phyloP scores from a whole-genome alignment of 441 rosid species.

The Pelargonium fulgidum region DNA sequence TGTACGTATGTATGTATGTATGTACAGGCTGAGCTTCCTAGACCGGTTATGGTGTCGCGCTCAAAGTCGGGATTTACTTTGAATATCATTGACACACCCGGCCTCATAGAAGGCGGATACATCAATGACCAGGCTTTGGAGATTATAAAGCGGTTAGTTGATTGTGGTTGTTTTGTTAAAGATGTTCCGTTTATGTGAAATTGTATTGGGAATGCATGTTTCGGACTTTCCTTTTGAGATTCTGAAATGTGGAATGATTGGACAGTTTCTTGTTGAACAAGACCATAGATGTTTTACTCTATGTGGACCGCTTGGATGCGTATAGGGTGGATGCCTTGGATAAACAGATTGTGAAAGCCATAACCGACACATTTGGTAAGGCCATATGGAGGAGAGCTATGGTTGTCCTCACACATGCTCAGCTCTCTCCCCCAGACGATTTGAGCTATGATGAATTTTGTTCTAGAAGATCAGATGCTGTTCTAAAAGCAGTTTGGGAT shows the following conservation, averaged over 20 bases:
- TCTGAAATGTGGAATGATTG: constrained; percentile 3
- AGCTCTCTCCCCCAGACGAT: constrained; percentile 51
- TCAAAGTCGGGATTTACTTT: constrained; percentile 45
- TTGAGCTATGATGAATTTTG: constrained; percentile 40
- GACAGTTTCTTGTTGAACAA: constrained; percentile 42
- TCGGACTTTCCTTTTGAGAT: neutral
- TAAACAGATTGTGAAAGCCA: constrained; percentile 37
- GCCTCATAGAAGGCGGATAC: constrained; percentile 54
- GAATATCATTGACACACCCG: constrained; percentile 46
- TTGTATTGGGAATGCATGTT: neutral
- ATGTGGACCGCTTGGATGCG: constrained; percentile 48
- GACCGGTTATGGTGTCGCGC: constrained; percentile 50
- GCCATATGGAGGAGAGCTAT: constrained; percentile 48
- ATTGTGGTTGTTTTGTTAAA: neutral
- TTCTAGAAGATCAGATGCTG: constrained; percentile 41
- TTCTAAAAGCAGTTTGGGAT: constrained; percentile 34
- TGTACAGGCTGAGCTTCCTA: constrained; percentile 39
- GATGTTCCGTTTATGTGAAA: neutral
- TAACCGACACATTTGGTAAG: constrained; percentile 45
- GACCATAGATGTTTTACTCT: constrained; percentile 43
- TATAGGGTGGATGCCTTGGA: constrained; percentile 50
- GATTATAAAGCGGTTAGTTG: constrained; percentile 36
- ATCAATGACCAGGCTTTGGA: constrained; percentile 48
- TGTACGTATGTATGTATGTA: constrained; percentile 10
- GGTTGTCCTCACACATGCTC: constrained; percentile 52